Conservation (phyloP, 257 asterid genomes). For the Lycium ferocissimum region DNA sequence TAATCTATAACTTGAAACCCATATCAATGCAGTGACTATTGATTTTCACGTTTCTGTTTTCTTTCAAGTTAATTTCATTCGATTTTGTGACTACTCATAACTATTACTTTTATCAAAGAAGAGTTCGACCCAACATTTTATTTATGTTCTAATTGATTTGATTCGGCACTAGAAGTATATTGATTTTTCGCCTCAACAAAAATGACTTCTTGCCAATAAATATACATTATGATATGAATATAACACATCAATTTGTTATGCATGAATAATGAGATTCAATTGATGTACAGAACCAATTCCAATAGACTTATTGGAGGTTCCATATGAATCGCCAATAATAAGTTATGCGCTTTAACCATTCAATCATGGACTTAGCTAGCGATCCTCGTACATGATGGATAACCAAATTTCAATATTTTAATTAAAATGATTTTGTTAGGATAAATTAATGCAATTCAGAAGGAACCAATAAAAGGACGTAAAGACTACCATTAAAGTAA, state of each 20-base stretch:
- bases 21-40: not conserved
- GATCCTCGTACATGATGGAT: not conserved
- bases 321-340: no score
- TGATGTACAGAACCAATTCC: not conserved
- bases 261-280: rapidly evolving
- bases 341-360: no score
- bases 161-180: not conserved
- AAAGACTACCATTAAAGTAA: no score
- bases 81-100: no score
- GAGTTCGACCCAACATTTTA: not conserved
- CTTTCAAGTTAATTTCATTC: not conserved
- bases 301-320: not conserved
- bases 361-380: no score
- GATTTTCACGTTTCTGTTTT: not conserved
- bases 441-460: not conserved
- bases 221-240: no score
- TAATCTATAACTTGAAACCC: not conserved
- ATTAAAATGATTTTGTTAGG: not conserved
- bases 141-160: no score
- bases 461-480: not conserved
- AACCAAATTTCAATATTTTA: not conserved
- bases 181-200: not conserved
- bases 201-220: no score
- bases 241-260: not conserved
- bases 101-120: not conserved